phyloP scores from a whole-genome alignment of 768 basidiomycete species.

The Boletus rubroflammeus region DNA sequence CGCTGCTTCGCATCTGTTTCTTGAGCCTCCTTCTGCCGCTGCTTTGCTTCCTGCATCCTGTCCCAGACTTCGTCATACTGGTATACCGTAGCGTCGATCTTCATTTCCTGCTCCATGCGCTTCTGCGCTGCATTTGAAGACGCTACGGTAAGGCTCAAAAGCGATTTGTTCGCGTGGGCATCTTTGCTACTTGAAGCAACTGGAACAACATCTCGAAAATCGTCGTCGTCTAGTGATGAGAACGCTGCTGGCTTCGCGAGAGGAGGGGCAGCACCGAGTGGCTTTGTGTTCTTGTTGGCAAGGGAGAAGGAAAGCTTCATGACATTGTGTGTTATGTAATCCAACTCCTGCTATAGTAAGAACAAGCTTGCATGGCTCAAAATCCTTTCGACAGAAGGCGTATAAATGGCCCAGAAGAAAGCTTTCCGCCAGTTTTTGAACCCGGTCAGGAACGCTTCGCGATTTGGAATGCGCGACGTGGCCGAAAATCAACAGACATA shows the following conservation, averaged over 20 bases:
- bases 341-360: background rate
- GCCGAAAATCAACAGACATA: constrained; percentile 59
- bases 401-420: constrained; percentile 88
- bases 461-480: constrained; percentile 38
- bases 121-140: constrained; percentile 65
- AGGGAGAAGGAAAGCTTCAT: constrained; percentile 95
- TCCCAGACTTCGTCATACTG: constrained; percentile 98
- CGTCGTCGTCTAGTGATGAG: constrained; percentile 62
- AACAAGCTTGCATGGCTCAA: constrained; percentile 45
- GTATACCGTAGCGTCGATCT: constrained; percentile 78
- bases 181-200: constrained; percentile 41
- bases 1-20: constrained; percentile 72
- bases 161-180: constrained; percentile 48
- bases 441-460: constrained; percentile 31
- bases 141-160: constrained; percentile 54
- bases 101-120: constrained; percentile 74
- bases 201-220: constrained; percentile 46
- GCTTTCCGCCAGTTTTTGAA: constrained; percentile 58
- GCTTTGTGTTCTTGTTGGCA: constrained; percentile 46
- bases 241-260: constrained; percentile 63
- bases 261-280: constrained; percentile 49
- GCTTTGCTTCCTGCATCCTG: constrained; percentile 86
- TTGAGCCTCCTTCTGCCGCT: constrained; percentile 67
- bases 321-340: constrained; percentile 22
- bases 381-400: constrained; percentile 78